These are phyloP conservation scores for Ophiostoma quercus DNA, from an alignment of 2,329 filamentous ascomycete species.

Conservation along the genomic window DNA sequence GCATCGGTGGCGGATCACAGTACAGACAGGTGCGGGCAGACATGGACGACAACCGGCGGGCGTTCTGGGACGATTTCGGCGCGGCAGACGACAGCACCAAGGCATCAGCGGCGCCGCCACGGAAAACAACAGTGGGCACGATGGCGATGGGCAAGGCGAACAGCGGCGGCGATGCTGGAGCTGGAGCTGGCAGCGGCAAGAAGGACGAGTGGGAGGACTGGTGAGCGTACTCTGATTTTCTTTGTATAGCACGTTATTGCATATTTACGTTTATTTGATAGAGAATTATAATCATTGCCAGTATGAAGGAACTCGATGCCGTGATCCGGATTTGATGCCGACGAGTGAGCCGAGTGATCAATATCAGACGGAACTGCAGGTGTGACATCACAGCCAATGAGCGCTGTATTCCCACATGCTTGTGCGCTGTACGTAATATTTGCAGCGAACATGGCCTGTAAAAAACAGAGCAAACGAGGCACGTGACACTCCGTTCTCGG, in stretches of 20 bases:
- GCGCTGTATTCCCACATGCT: slow-evolving; percentile 3
- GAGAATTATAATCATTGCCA: too few relatives aligned
- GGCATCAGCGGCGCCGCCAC: slow-evolving; percentile 39
- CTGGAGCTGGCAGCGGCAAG: slow-evolving; percentile 33
- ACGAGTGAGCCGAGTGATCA: neutral
- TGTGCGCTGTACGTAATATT: slow-evolving; percentile 1
- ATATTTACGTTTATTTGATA: neutral
- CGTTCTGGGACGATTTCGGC: slow-evolving; percentile 91
- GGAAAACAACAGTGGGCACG: slow-evolving; percentile 49
- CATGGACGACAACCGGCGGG: slow-evolving; percentile 63
- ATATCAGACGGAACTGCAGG: too few relatives aligned
- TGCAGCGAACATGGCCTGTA: neutral
- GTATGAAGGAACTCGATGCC: too few relatives aligned
- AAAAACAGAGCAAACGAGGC: neutral
- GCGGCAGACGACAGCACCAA: slow-evolving; percentile 53
- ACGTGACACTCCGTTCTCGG: slow-evolving; percentile 27
- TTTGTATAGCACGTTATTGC: neutral
- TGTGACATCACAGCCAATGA: slow-evolving; percentile 10
- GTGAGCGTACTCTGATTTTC: slow-evolving; percentile 32
- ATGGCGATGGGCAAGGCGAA: slow-evolving; percentile 54
- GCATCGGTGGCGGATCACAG: slow-evolving; percentile 32
- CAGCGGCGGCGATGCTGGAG: slow-evolving; percentile 29
- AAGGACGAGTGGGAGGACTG: slow-evolving; percentile 63
- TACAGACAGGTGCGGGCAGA: slow-evolving; percentile 36
- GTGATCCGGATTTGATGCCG: neutral